Percentiles rank a stretch among this genome's conserved stretches.
These are phyloP conservation scores for Chlorella variabilis DNA, from an alignment of 163 green algal genomes.

Conservation along the genomic window DNA sequence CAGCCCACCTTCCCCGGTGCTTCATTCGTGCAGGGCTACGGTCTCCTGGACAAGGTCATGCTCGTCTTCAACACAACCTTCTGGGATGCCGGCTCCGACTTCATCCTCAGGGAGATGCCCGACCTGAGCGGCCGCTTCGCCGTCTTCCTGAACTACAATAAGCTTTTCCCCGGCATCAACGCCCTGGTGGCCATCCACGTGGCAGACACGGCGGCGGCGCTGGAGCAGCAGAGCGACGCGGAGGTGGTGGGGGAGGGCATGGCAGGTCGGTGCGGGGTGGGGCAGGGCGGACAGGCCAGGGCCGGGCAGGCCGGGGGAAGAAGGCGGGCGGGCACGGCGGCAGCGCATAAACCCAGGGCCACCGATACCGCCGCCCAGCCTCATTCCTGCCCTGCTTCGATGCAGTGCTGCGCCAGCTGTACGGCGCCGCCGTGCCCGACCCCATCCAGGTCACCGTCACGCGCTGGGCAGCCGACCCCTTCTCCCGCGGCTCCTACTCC, in stretches of 20 bases:
- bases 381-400: background rate
- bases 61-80: conserved; percentile 52
- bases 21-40: conserved; percentile 43
- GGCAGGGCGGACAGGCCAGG: background rate
- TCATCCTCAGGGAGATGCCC: conserved; percentile 32
- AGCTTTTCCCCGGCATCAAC: conserved; percentile 22
- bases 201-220: conserved; percentile 43
- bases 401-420: conserved; percentile 33
- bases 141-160: conserved; percentile 48
- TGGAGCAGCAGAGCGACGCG: conserved; percentile 44
- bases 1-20: background rate
- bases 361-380: too few species aligned
- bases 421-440: conserved; percentile 23
- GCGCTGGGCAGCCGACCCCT: conserved; percentile 50
- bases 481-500: conserved; percentile 47
- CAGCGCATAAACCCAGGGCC: too few species aligned
- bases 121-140: conserved; percentile 38
- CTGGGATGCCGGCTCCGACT: conserved; percentile 49
- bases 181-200: conserved; percentile 55
- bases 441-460: conserved; percentile 48
- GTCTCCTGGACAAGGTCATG: conserved; percentile 59
- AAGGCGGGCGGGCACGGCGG: too few species aligned
- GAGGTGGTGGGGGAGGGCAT: conserved; percentile 26
- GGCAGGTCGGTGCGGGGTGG: background rate
- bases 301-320: background rate